phyloP scores from a whole-genome alignment of 2,329 filamentous ascomycete genomes.

The Paecilomyces fulvus region DNA sequence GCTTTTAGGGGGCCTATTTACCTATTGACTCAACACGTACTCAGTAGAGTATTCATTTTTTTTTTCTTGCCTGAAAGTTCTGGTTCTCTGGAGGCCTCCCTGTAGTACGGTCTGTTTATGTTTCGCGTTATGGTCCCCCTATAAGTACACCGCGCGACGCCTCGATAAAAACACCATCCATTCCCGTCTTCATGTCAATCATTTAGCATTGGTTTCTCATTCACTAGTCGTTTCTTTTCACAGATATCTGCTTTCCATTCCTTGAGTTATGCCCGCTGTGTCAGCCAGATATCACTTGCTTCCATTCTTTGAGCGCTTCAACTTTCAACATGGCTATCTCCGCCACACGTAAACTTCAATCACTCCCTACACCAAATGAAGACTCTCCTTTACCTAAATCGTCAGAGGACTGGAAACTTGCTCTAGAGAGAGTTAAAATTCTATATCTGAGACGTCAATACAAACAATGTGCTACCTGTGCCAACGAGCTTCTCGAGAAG shows the following conservation, averaged over 20 bases:
- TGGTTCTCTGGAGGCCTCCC: background rate
- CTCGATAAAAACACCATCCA: background rate
- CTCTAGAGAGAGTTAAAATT: conserved; percentile 25
- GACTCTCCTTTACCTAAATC: conserved; percentile 3
- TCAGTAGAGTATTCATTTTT: background rate
- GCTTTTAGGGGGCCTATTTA: background rate
- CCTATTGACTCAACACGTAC: background rate
- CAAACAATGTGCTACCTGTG: conserved; percentile 31
- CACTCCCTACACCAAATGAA: background rate
- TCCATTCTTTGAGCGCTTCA: background rate
- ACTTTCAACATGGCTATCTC: background rate
- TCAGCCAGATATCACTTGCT: background rate
- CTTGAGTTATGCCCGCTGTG: background rate
- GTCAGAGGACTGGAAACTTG: conserved; percentile 23
- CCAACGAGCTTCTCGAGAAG: conserved; percentile 20
- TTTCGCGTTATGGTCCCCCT: background rate
- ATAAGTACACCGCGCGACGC: background rate
- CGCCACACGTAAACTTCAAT: background rate
- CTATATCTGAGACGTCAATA: conserved; percentile 30
- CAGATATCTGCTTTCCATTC: background rate
- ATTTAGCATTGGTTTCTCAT: background rate
- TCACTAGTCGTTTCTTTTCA: background rate
- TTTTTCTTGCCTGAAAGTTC: background rate
- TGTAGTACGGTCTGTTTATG: background rate
- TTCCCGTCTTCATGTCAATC: background rate